These are phyloP conservation scores for Beauveria sp. DNA, from an alignment of 2,329 filamentous ascomycete species.

Conservation along the genomic window DNA sequence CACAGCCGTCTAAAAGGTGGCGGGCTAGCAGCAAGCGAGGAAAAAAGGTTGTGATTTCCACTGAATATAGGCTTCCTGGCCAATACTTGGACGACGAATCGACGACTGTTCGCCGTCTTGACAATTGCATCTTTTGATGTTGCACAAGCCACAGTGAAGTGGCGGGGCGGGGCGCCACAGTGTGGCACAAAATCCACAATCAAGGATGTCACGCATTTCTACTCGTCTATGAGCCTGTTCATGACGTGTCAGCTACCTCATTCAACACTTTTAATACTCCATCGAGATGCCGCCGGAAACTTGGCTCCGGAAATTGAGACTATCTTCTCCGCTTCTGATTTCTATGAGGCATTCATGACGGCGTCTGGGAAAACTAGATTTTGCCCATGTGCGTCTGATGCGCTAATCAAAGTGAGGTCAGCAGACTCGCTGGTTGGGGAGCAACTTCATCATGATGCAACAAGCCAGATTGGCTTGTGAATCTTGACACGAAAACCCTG, in stretches of 20 bases:
- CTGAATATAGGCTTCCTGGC: background rate
- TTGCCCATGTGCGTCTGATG: background rate
- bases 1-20: background rate
- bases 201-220: background rate
- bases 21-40: background rate
- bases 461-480: background rate
- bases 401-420: background rate
- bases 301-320: slow-evolving; percentile 2
- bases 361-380: background rate
- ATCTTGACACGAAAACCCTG: background rate
- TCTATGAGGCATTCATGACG: slow-evolving; percentile 8
- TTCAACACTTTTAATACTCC: background rate
- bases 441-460: background rate
- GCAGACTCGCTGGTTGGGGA: background rate
- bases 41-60: background rate
- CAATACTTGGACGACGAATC: background rate
- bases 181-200: slow-evolving; percentile 6
- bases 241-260: slow-evolving; percentile 11
- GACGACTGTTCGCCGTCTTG: background rate
- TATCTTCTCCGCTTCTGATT: background rate
- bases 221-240: background rate
- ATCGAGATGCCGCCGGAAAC: slow-evolving; percentile 11
- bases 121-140: background rate
- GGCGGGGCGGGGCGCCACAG: background rate
- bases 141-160: background rate